Conservation (phyloP, 345 rosid species). For the Salix suchowensis region DNA sequence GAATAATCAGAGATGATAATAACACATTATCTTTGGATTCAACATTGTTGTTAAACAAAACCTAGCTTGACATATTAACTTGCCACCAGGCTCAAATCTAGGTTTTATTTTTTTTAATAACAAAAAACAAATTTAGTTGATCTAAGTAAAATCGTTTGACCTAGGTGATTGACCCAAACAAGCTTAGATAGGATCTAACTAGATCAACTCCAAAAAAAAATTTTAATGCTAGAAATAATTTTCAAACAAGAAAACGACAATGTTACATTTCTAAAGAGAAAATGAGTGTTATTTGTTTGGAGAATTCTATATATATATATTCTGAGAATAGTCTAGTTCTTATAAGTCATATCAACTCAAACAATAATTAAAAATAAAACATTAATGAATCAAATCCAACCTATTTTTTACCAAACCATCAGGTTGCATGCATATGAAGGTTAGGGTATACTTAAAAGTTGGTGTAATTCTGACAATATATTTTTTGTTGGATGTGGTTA, state of each 20-base stretch:
- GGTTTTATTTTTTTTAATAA: too few relatives aligned
- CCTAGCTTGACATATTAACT: too few relatives aligned
- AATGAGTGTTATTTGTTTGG: not conserved
- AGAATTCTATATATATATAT: not conserved
- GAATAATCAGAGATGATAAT: too few relatives aligned
- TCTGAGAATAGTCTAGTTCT: not conserved
- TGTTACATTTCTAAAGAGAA: not conserved
- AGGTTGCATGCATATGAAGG: not conserved
- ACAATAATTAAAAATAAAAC: not conserved
- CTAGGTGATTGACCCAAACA: too few relatives aligned
- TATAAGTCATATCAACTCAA: not conserved
- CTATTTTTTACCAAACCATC: not conserved
- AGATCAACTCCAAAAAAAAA: too few relatives aligned
- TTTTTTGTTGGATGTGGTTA: not conserved
- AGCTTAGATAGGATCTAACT: too few relatives aligned
- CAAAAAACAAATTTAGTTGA: too few relatives aligned
- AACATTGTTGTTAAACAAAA: too few relatives aligned
- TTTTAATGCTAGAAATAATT: too few relatives aligned
- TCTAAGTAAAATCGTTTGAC: too few relatives aligned
- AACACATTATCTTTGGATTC: too few relatives aligned
- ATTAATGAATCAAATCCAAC: not conserved
- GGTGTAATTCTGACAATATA: not conserved
- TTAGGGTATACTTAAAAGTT: not conserved
- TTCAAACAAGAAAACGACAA: not conserved
- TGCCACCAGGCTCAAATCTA: too few relatives aligned